Evolutionary conservation across 163 green algal species (phyloP).

Genomic region (Chloroidium sp.): DNA sequence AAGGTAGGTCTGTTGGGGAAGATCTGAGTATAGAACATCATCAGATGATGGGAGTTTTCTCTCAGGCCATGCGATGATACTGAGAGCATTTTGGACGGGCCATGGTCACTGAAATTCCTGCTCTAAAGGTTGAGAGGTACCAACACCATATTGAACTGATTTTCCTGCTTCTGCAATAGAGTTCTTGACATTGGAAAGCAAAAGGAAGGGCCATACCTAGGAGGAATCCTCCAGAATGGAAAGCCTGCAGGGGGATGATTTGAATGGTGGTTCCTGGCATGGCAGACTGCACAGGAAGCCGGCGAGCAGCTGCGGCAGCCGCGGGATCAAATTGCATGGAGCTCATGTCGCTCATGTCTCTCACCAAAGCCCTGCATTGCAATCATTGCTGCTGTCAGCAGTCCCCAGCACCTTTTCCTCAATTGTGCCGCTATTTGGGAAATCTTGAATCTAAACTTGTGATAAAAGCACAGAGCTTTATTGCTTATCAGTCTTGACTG

Average conservation of each 20-base stretch:
- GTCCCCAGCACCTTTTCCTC: not conserved
- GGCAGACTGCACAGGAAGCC: constrained; percentile 70
- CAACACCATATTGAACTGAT: too few relatives aligned
- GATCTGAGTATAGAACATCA: too few relatives aligned
- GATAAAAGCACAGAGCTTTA: not conserved
- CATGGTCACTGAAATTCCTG: too few relatives aligned
- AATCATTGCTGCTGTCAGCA: not conserved
- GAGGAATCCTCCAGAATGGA: constrained; percentile 35
- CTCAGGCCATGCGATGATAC: too few relatives aligned
- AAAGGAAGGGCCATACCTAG: too few relatives aligned
- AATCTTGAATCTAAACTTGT: not conserved
- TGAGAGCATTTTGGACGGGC: too few relatives aligned
- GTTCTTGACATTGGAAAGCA: too few relatives aligned
- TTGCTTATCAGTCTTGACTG: not conserved
- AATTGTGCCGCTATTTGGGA: not conserved
- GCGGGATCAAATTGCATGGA: constrained; percentile 48
- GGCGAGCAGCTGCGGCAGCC: constrained; percentile 20
- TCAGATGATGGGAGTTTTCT: too few relatives aligned
- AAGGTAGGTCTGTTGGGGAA: too few relatives aligned
- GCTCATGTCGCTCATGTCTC: constrained; percentile 38
- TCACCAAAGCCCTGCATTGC: constrained; percentile 16
- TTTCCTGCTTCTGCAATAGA: too few relatives aligned
- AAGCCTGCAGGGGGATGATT: constrained; percentile 77
- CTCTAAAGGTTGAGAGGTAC: too few relatives aligned
- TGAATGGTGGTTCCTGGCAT: constrained; percentile 94